These are phyloP conservation scores for Fusarium caatingaense DNA, from an alignment of 2,329 filamentous ascomycete genomes.

Conservation along the genomic window DNA sequence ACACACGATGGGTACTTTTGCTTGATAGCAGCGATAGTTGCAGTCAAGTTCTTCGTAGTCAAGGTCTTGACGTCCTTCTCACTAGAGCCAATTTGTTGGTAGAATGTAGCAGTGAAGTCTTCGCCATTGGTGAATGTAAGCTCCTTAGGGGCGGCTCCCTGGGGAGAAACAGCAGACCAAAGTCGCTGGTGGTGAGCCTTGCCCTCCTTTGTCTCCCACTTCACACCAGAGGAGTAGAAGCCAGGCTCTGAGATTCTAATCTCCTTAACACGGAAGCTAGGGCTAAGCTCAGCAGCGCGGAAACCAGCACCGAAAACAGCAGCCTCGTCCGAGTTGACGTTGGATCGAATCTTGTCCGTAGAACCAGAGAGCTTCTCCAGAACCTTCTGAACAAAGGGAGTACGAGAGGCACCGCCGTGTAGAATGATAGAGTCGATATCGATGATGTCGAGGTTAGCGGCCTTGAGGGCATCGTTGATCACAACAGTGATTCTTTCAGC, in stretches of 20 bases:
- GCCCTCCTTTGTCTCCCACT: conserved; percentile 75
- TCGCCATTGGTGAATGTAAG: conserved; percentile 83
- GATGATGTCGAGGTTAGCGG: conserved; percentile 76
- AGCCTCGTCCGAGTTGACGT: conserved; percentile 96
- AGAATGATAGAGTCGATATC: conserved; percentile 93
- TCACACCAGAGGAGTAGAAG: conserved; percentile 78
- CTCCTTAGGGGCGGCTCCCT: conserved; percentile 83
- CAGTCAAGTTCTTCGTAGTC: conserved; percentile 86
- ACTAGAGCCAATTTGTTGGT: conserved; percentile 72
- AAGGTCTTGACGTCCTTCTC: conserved; percentile 75
- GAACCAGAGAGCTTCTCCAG: conserved; percentile 81
- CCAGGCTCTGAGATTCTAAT: conserved; percentile 85
- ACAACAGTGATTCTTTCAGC: conserved; percentile 75
- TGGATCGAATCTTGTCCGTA: conserved; percentile 84
- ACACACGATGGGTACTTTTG: conserved; percentile 80
- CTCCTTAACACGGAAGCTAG: conserved; percentile 97
- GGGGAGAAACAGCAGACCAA: conserved; percentile 80
- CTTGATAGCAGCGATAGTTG: conserved; percentile 80
- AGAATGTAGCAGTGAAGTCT: conserved; percentile 84
- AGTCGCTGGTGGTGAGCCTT: conserved; percentile 83
- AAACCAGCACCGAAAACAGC: conserved; percentile 97
- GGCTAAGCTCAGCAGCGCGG: conserved; percentile 90
- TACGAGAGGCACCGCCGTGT: conserved; percentile 89
- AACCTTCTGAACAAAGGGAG: conserved; percentile 92
- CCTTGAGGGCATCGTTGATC: conserved; percentile 78